A percentile compares a stretch with the other conserved stretches of the same genome.
Conservation (phyloP, 1,284 basidiomycete species). For the Cystobasidium sp. region DNA sequence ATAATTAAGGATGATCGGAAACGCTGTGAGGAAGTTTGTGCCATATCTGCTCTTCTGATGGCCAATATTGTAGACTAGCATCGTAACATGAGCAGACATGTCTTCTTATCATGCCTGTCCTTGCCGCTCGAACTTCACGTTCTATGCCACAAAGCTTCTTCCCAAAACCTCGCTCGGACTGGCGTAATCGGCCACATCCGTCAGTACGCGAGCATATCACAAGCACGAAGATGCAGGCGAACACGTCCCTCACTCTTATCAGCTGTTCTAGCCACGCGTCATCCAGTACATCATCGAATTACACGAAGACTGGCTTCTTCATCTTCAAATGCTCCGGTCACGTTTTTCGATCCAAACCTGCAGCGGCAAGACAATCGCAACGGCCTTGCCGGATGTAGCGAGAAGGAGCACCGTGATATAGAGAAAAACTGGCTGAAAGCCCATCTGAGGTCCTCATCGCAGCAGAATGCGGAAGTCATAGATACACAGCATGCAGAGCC, state of each 20-base stretch:
- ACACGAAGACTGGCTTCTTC: not conserved
- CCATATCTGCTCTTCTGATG: not conserved
- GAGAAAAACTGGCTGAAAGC: constrained; percentile 36
- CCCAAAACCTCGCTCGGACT: not conserved
- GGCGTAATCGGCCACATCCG: no score
- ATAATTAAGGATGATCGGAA: no score
- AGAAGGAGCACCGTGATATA: constrained; percentile 5
- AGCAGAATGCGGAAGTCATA: not conserved
- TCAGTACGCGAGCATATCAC: no score
- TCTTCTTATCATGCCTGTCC: not conserved
- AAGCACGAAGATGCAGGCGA: no score
- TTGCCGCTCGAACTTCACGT: not conserved
- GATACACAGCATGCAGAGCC: not conserved
- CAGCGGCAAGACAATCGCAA: not conserved
- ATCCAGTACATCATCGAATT: no score
- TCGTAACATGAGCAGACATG: not conserved
- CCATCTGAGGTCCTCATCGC: constrained; percentile 5
- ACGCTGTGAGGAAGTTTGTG: no score
- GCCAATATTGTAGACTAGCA: no score
- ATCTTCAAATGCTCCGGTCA: constrained; percentile 7
- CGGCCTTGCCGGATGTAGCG: not conserved
- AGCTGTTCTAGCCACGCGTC: no score
- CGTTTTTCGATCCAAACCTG: constrained; percentile 26
- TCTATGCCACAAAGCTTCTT: not conserved
- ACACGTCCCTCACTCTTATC: no score